phyloP scores from a whole-genome alignment of 1,284 basidiomycete species.

The Chondrostereum purpureum region DNA sequence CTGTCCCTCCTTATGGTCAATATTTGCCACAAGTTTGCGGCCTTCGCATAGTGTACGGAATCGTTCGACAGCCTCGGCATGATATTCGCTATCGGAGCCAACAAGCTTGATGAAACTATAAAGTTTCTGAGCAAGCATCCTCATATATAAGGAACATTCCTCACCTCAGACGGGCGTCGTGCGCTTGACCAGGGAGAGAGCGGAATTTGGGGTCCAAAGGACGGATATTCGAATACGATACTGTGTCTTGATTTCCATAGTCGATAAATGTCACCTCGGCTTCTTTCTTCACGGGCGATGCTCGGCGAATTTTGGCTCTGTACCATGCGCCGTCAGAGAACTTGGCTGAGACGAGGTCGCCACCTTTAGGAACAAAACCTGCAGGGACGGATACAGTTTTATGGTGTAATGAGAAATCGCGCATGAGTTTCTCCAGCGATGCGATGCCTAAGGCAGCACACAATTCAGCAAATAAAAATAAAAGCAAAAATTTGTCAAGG shows the following conservation, averaged over 20 bases:
- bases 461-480: not conserved
- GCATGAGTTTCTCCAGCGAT: conserved; percentile 89
- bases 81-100: conserved; percentile 76
- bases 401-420: conserved; percentile 85
- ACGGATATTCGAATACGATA: conserved; percentile 70
- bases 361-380: conserved; percentile 71
- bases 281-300: conserved; percentile 80
- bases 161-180: conserved; percentile 74
- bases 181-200: conserved; percentile 76
- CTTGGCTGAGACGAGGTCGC: conserved; percentile 87
- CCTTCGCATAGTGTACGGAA: conserved; percentile 84
- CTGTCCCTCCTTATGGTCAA: conserved; percentile 78
- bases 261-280: conserved; percentile 85
- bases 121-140: conserved; percentile 7
- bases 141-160: conserved; percentile 10
- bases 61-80: conserved; percentile 74
- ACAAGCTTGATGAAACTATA: conserved; percentile 80
- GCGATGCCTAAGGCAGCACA: conserved; percentile 63
- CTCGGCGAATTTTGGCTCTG: conserved; percentile 80
- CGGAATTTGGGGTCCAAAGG: conserved; percentile 85
- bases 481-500: conserved; percentile 2
- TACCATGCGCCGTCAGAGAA: conserved; percentile 93
- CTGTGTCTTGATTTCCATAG: conserved; percentile 85
- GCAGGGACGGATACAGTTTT: conserved; percentile 54
- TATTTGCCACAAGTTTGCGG: conserved; percentile 83